Percentiles rank a stretch among this genome's conserved stretches.
These are phyloP conservation scores for Tilletiopsis washingtonensis DNA, from an alignment of 1,284 basidiomycete species.

Conservation along the genomic window DNA sequence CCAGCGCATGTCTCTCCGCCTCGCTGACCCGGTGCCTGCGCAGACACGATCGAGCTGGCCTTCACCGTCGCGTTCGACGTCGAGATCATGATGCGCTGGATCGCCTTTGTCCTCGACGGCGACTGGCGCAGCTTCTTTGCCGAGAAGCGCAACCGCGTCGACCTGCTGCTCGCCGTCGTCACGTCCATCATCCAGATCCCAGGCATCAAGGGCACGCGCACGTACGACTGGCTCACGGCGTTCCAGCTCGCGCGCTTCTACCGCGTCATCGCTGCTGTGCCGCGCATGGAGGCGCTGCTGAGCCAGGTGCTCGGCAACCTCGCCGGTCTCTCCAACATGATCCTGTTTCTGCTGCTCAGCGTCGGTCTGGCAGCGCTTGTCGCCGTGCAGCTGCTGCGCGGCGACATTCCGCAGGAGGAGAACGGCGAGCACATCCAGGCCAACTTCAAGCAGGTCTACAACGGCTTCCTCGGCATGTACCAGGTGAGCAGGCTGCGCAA, in stretches of 20 bases:
- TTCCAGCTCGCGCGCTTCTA: conserved; percentile 88
- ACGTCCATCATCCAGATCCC: conserved; percentile 82
- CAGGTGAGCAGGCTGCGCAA: no score
- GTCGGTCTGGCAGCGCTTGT: conserved; percentile 80
- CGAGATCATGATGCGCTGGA: conserved; percentile 73
- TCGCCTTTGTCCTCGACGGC: conserved; percentile 59
- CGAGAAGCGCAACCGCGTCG: conserved; percentile 65
- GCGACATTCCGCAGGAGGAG: conserved; percentile 58
- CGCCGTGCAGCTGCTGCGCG: conserved; percentile 64
- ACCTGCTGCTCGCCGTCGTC: conserved; percentile 70
- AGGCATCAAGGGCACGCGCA: conserved; percentile 56
- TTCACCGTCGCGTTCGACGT: conserved; percentile 79
- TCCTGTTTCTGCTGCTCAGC: conserved; percentile 79
- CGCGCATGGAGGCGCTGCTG: conserved; percentile 58
- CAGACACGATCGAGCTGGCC: conserved; percentile 61
- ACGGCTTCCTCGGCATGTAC: conserved; percentile 81
- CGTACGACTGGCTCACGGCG: conserved; percentile 84
- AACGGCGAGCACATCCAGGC: conserved; percentile 53
- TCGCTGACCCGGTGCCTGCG: no score
- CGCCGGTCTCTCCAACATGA: conserved; percentile 86
- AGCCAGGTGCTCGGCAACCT: conserved; percentile 80
- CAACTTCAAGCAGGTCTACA: conserved; percentile 83
- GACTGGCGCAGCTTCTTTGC: conserved; percentile 73
- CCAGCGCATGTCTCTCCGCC: no score
- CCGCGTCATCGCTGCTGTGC: conserved; percentile 79